Base-by-base conservation (phyloP, 140 eudicot species). In the Stevia rebaudiana region DNA sequence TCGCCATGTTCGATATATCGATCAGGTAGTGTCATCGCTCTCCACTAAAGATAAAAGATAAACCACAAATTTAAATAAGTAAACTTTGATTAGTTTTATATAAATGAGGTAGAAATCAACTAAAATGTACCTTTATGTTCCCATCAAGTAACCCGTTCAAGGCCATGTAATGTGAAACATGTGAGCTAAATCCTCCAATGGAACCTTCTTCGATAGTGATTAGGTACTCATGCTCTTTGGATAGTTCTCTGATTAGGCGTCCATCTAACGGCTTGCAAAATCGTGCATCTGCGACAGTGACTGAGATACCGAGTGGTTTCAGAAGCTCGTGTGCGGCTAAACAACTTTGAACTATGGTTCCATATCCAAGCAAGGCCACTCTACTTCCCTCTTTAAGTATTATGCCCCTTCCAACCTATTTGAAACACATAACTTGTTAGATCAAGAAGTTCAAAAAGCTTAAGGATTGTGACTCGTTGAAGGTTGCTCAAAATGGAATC, bases 241-340 rank as follows among this genome's bases (percentile, higher is more conserved):
- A 88, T 60, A 86, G 66, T 19, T 57, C 39, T 44, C 60, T 57
- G 8, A 86, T 81, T 67, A 86, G 63, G 35, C 67, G 58, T 13
- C 82, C 82, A 55, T 83, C 95, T 0, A 87, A 84, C 0, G 95
- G 95, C 74, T 87, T 87, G 79, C 91, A 87, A 21, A 87, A 83
- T 48, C 95, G 75, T 0, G 95, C 95, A 53, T 87, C 91, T 1
- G 86, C 95, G 33, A 87, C 84, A 1, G 91, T 87, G 8, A 74
- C 63, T 0, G 67, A 57, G 36, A 87, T 33, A 18, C 82, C 86
- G 0, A 64, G 31, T 1, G 8, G 22, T 68, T 68, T 54, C 23
- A 84, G 84, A 40, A 81, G 50, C 23, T 73, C 36, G 1, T 76
- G 74, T 44, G 91, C 91, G 17, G 65, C 86, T 72, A 87, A 56